Conservation (phyloP, 441 rosid species). For the Pelargonium cotyledonis region DNA sequence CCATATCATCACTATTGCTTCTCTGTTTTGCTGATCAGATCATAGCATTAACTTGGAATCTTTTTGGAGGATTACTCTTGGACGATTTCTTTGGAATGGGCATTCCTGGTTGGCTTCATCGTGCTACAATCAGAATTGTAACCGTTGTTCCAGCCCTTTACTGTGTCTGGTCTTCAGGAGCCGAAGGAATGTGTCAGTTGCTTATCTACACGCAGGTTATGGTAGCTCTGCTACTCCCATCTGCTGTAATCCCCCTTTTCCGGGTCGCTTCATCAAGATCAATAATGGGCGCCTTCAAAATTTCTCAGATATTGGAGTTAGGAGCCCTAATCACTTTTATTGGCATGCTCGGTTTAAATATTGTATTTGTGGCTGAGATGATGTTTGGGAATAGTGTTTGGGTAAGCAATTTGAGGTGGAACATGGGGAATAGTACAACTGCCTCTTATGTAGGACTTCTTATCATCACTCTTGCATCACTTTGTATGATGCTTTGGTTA, state of each 20-base stretch:
- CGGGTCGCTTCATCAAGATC: conserved; percentile 79
- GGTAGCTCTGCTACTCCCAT: conserved; percentile 79
- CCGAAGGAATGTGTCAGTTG: conserved; percentile 85
- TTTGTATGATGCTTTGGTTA: conserved; percentile 85
- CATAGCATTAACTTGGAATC: conserved; percentile 69
- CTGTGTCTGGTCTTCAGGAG: conserved; percentile 85
- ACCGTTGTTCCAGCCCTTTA: conserved; percentile 78
- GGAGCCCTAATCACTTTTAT: conserved; percentile 47
- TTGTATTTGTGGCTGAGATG: conserved; percentile 79
- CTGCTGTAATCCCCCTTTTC: conserved; percentile 86
- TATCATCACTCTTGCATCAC: conserved; percentile 56
- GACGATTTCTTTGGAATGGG: conserved; percentile 68
- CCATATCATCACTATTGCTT: conserved; percentile 48
- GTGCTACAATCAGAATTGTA: conserved; percentile 66
- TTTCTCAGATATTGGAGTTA: conserved; percentile 71
- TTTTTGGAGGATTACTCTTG: conserved; percentile 65
- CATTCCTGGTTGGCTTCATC: conserved; percentile 90
- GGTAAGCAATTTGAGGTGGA: conserved; percentile 81
- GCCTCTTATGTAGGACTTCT: conserved; percentile 53
- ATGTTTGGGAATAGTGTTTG: conserved; percentile 87
- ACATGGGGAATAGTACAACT: conserved; percentile 44
- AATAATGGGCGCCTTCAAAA: conserved; percentile 79
- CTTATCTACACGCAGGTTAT: conserved; percentile 76
- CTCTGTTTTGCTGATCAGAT: conserved; percentile 73
- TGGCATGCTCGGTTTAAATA: conserved; percentile 73